These are phyloP conservation scores for Copromyces sp. DNA, from an alignment of 495 filamentous ascomycete genomes.

Conservation along the genomic window DNA sequence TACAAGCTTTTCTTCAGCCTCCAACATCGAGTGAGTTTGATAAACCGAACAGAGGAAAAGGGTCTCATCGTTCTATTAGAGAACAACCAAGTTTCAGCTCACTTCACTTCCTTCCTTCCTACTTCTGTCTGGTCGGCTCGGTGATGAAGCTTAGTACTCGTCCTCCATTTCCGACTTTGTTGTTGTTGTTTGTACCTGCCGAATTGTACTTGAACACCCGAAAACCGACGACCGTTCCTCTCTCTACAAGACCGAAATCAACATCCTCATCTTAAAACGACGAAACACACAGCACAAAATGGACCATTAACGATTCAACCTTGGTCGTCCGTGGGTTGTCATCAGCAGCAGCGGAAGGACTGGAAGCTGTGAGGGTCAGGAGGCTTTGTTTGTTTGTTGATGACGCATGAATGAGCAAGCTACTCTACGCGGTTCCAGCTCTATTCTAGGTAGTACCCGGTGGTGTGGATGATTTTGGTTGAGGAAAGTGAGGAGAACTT, in stretches of 20 bases:
- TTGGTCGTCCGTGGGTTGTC: background rate
- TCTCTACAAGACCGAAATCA: background rate
- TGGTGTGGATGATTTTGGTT: too few species aligned
- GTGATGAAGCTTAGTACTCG: background rate
- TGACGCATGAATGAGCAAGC: background rate
- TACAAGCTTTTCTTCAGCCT: background rate
- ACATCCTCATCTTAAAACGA: background rate
- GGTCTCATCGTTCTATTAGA: background rate
- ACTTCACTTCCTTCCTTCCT: background rate
- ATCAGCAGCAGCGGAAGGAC: background rate
- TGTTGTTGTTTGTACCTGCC: background rate
- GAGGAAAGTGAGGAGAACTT: too few species aligned
- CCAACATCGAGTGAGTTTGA: background rate
- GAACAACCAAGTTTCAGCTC: background rate
- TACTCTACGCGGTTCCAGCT: too few species aligned
- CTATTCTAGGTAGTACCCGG: too few species aligned
- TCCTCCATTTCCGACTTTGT: background rate
- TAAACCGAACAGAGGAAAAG: background rate
- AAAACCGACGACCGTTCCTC: background rate
- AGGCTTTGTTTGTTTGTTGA: background rate
- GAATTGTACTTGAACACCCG: background rate
- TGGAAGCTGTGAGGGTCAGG: background rate
- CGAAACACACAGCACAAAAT: background rate
- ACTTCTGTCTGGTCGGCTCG: background rate
- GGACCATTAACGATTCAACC: background rate